Conservation (phyloP, 371 early-diverging fungal species). For the Mucor irregularis region DNA sequence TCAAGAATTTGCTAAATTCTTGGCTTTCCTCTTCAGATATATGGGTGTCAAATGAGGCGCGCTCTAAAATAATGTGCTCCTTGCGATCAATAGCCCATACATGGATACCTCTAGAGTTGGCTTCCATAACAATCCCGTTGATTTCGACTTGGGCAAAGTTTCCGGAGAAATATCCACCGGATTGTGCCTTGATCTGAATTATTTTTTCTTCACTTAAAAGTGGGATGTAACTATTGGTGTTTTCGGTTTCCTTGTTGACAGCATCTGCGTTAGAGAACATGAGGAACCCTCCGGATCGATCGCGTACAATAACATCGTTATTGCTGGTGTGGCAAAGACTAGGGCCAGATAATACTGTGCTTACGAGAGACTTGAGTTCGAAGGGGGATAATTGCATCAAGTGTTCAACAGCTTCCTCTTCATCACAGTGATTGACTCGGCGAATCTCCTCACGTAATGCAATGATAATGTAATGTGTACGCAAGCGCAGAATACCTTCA, state of each 20-base stretch:
- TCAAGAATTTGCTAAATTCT: slow-evolving; percentile 68
- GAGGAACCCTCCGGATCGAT: slow-evolving; percentile 47
- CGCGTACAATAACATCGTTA: slow-evolving; percentile 51
- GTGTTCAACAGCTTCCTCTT: slow-evolving; percentile 79
- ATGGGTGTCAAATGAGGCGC: slow-evolving; percentile 78
- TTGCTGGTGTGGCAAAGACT: slow-evolving; percentile 48
- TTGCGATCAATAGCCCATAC: slow-evolving; percentile 70
- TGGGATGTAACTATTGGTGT: slow-evolving; percentile 13
- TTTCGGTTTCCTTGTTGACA: not conserved
- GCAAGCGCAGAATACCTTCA: slow-evolving; percentile 81
- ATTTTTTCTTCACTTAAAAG: slow-evolving; percentile 1
- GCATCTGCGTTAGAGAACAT: slow-evolving; percentile 17
- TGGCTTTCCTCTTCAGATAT: slow-evolving; percentile 69
- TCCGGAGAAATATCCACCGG: slow-evolving; percentile 76
- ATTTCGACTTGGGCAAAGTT: slow-evolving; percentile 73
- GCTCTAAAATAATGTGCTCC: slow-evolving; percentile 66
- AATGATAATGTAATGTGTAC: slow-evolving; percentile 81
- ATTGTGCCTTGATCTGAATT: slow-evolving; percentile 40
- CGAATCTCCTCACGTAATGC: slow-evolving; percentile 86
- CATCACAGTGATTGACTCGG: slow-evolving; percentile 68
- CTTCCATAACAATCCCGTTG: slow-evolving; percentile 56
- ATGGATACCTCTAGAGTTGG: slow-evolving; percentile 75
- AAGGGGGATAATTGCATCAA: slow-evolving; percentile 84
- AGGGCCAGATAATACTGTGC: slow-evolving; percentile 75
- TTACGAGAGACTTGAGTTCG: slow-evolving; percentile 77